Base-by-base conservation (phyloP, 2,329 filamentous ascomycete species). In the Trichoderma polysporum region DNA sequence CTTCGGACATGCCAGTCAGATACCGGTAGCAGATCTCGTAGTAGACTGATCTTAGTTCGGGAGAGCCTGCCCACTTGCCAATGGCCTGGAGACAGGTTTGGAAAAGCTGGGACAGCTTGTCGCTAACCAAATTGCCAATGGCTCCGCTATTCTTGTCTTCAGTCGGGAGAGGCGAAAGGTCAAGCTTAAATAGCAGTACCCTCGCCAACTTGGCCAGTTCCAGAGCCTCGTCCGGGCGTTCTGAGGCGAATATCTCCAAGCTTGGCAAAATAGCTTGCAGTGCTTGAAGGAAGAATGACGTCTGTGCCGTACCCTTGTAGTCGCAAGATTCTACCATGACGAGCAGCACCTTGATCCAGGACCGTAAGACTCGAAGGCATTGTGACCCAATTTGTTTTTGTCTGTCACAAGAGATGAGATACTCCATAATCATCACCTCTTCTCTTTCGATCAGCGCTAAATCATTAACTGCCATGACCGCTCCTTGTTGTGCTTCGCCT, bases 11-110 rank as follows among this genome's bases (percentile, higher is more conserved):
- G 50, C 90, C 89, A 4, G 88, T 87, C 61, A 97, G 84, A 76
- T 97, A 97, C 22, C 91, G 88, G 76, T 94, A 94, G 80, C 91
- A 94, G 72, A 97, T 97, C 73, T 91, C 91, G 78, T 98, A 99
- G 79, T 97, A 94, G 25, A 91, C 86, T 67, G 95, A 89, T 59
- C 95, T 89, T 45, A 99, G 81, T 64, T 88, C 84, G 17, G 91
- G 82, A 62, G 87, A 89, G 4, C 90, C 89, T 1, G 89, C 85
- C 74, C 91, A 90, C 69, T 91, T 89, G 70, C 90, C 88, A 64
- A 97, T 90, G 5, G 93, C 92, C 72, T 90, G 86, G 15, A 97
- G 83, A 69, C 92, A 94, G 45, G 93, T 87, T 69, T 97, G 91
- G 83, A 99, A 97, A 4, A 98, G 86, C 74, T 97, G 91, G 75